A percentile compares a stretch with the other conserved stretches of the same genome.
Evolutionary conservation across 179 eudicot genomes (phyloP).

Genomic region (Drosera spatulata): DNA sequence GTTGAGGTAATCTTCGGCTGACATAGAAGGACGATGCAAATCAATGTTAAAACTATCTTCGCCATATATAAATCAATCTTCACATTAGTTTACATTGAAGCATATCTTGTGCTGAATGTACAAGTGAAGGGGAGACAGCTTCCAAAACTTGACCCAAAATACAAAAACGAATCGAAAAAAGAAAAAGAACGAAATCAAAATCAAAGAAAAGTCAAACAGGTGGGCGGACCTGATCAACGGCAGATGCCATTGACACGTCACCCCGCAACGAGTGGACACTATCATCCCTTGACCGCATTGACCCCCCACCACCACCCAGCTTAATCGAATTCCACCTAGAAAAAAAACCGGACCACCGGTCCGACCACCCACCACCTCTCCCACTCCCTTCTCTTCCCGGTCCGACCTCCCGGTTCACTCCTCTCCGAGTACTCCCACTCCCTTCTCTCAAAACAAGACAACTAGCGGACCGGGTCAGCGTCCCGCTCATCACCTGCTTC

Average conservation of each 20-base stretch:
- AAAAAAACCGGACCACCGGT: conserved; percentile 51
- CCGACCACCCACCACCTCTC: conserved; percentile 24
- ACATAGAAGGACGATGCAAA: no score
- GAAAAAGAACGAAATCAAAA: not conserved
- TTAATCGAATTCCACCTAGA: conserved; percentile 27
- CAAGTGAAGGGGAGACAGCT: no score
- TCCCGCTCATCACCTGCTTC: conserved; percentile 47
- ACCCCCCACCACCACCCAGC: conserved; percentile 3
- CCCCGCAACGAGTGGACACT: not conserved
- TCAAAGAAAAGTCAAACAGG: not conserved
- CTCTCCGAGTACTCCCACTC: conserved; percentile 35
- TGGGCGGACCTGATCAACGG: not conserved
- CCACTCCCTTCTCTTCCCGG: conserved; percentile 25
- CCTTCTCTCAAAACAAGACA: conserved; percentile 21
- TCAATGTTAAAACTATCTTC: no score
- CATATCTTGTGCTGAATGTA: no score
- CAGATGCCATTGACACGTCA: not conserved
- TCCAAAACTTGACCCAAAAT: no score
- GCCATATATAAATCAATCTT: no score
- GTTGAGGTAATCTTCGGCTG: no score
- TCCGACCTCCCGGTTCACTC: conserved; percentile 20
- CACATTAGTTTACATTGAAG: no score
- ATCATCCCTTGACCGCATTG: not conserved
- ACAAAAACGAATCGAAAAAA: not conserved
- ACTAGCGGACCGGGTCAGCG: conserved; percentile 48